These are phyloP conservation scores for Fusarium sambucinum DNA, from an alignment of 2,329 filamentous ascomycete species.

Conservation along the genomic window DNA sequence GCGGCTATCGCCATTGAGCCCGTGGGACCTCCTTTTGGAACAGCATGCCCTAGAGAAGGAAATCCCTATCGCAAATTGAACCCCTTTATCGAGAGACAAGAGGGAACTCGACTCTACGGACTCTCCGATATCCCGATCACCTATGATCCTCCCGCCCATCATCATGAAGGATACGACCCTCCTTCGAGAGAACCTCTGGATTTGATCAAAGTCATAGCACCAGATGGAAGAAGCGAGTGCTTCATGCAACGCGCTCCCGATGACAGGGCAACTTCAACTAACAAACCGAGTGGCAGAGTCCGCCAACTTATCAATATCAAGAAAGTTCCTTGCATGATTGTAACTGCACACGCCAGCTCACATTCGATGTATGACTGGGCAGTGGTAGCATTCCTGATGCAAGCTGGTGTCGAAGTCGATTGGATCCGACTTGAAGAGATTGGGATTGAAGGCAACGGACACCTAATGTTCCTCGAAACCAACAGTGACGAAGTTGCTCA, in stretches of 20 bases:
- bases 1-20: constrained; percentile 66
- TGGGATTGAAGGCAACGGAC: constrained; percentile 65
- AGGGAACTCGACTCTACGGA: constrained; percentile 54
- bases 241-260: constrained; percentile 38
- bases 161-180: constrained; percentile 21
- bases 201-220: constrained; percentile 12
- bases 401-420: constrained; percentile 62
- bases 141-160: constrained; percentile 55
- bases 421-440: constrained; percentile 59
- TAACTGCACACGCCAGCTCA: constrained; percentile 66
- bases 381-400: constrained; percentile 63
- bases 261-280: not conserved
- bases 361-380: constrained; percentile 68
- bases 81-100: constrained; percentile 44
- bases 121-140: constrained; percentile 57
- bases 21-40: constrained; percentile 63
- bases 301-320: constrained; percentile 62
- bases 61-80: constrained; percentile 36
- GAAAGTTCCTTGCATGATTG: constrained; percentile 60
- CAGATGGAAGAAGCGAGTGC: constrained; percentile 36
- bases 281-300: not conserved
- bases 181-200: constrained; percentile 31
- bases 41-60: constrained; percentile 4
- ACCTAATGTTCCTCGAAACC: constrained; percentile 66
- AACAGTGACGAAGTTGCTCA: constrained; percentile 61